phyloP scores from a whole-genome alignment of 2,329 filamentous ascomycete species.

The Botryosphaeria dothidea region DNA sequence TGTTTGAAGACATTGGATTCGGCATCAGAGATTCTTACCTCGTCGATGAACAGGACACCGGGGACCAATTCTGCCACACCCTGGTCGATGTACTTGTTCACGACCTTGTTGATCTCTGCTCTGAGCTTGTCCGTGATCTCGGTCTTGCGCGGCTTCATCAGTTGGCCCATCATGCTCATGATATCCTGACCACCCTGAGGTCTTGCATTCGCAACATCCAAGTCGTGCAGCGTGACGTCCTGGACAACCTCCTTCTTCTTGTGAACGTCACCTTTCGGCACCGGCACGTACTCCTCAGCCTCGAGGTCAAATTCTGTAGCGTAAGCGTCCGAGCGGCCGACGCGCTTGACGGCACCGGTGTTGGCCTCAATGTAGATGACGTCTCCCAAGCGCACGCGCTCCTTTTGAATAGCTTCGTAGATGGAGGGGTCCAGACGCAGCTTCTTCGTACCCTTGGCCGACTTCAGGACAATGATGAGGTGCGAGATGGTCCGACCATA shows the following conservation, averaged over 20 bases:
- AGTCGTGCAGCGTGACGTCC: constrained; percentile 93
- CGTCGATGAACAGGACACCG: constrained; percentile 96
- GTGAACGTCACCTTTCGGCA: constrained; percentile 98
- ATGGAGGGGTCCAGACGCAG: constrained; percentile 94
- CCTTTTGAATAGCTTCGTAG: constrained; percentile 98
- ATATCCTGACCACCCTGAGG: constrained; percentile 98
- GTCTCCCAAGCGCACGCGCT: constrained; percentile 92
- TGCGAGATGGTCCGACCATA: constrained; percentile 98
- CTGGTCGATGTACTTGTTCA: constrained; percentile 98
- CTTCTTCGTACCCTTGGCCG: constrained; percentile 96
- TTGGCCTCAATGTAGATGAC: constrained; percentile 99
- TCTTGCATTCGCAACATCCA: constrained; percentile 92
- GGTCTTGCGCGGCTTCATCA: constrained; percentile 99
- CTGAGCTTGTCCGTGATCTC: constrained; percentile 98
- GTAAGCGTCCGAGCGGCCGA: constrained; percentile 93
- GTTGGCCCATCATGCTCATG: constrained; percentile 99
- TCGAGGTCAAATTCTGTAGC: constrained; percentile 98
- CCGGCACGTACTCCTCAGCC: constrained; percentile 97
- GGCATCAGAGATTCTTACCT: constrained; percentile 67
- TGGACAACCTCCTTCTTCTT: constrained; percentile 99
- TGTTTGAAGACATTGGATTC: constrained; percentile 19
- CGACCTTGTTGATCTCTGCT: constrained; percentile 97
- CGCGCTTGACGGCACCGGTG: constrained; percentile 95
- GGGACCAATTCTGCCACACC: constrained; percentile 97
- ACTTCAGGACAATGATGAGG: constrained; percentile 90